Evolutionary conservation across 2,329 filamentous ascomycete species (phyloP), one percentile per base, ranked within the genome.

Genomic region (Verticillium dahliae): DNA sequence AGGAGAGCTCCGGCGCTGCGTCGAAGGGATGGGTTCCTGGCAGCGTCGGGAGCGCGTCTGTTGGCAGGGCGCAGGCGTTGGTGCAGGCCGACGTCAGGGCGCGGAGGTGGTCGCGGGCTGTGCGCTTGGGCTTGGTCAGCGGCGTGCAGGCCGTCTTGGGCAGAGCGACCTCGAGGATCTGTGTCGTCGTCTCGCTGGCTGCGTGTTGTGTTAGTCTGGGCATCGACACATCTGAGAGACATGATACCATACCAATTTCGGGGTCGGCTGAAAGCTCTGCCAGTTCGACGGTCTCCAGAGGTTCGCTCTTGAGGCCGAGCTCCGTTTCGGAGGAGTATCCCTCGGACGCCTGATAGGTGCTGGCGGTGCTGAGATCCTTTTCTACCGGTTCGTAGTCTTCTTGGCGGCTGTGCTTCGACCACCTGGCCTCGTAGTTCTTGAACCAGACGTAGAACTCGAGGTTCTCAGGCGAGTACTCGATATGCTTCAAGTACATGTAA

Each of bases 391-490:
- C 37, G 15, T 59, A 62, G 35, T 62, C 55, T 33, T 65, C 57
- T 6, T 62, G 61, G 3, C 62, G 60, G 27, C 59, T 62, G 0
- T 66, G 67, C 45, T 66, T 67, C 31, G 63, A 57, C 18, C 71
- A 66, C 0, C 61, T 50, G 66, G 69, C 65, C 65, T 81, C 74
- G 61, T 79, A 81, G 66, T 77, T 78, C 63, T 75, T 77, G 71
- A 73, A 80, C 79, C 79, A 81, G 45, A 81, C 72, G 65, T 78
- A 81, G 62, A 81, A 81, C 67, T 81, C 79, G 9, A 81, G 73
- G 65, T 81, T 81, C 69, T 81, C 79, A 0, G 77, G 71, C 1
- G 78, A 80, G 68, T 73, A 77, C 67, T 81, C 79, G 57, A 81
- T 79, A 65, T 81, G 75, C 68, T 80, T 80, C 57, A 81, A 70